Evolutionary conservation across 2,329 filamentous ascomycete genomes (phyloP).

Genomic region (Paecilomyces fulvus): DNA sequence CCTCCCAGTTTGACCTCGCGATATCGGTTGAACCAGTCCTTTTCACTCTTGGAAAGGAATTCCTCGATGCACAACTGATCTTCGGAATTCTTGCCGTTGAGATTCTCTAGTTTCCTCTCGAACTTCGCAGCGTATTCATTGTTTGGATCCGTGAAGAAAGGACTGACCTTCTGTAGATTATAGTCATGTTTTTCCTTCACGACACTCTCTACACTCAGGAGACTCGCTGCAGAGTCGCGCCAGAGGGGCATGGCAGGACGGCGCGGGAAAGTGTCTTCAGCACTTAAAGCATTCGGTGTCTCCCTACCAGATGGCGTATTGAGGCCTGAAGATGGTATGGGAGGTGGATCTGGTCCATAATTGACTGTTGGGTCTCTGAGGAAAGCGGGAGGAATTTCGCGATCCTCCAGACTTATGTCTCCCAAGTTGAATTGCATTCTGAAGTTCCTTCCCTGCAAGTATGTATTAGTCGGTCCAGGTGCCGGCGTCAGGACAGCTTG

Average conservation of each 20-base stretch:
- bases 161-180: conserved; percentile 52
- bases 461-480: not conserved
- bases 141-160: conserved; percentile 53
- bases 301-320: not conserved
- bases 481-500: not conserved
- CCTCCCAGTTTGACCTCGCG: conserved; percentile 33
- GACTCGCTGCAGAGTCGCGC: conserved; percentile 2
- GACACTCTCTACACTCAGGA: conserved; percentile 20
- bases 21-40: conserved; percentile 51
- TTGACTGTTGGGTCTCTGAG: conserved; percentile 1
- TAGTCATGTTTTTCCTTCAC: conserved; percentile 48
- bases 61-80: conserved; percentile 51
- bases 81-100: conserved; percentile 46
- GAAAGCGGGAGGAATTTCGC: not conserved
- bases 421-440: not conserved
- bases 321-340: not conserved
- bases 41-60: conserved; percentile 51
- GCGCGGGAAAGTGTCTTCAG: conserved; percentile 1
- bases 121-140: conserved; percentile 49
- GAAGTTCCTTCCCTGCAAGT: not conserved
- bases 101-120: conserved; percentile 43
- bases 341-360: not conserved
- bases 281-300: not conserved
- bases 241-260: not conserved
- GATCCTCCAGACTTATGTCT: not conserved